Conservation (phyloP, 768 basidiomycete species). For the Lentinus brumalis region DNA sequence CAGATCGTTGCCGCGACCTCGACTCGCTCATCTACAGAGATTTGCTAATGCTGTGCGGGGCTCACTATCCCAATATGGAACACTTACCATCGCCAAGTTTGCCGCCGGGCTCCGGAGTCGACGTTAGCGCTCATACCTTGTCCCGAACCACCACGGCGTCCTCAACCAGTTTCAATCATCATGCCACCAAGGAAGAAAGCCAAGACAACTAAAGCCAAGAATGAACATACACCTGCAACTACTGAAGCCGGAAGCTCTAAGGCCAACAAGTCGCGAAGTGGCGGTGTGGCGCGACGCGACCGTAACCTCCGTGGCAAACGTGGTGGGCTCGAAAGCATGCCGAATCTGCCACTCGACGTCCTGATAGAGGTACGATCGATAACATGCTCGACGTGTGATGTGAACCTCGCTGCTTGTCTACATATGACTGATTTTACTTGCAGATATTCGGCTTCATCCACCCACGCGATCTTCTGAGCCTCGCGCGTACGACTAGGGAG, state of each 20-base stretch:
- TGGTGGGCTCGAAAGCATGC: slow-evolving; percentile 18
- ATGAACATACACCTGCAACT: background rate
- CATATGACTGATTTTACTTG: background rate
- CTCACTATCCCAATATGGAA: background rate
- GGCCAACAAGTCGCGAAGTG: background rate
- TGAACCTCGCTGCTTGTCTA: background rate
- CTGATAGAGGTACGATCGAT: slow-evolving; percentile 13
- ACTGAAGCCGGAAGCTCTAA: background rate
- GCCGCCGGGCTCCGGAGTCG: background rate
- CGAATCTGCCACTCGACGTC: slow-evolving; percentile 22
- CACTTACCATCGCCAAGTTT: too few species aligned
- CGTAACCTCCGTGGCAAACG: background rate
- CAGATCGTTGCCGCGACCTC: background rate
- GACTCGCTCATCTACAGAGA: too few species aligned
- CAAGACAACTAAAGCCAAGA: background rate
- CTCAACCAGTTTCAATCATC: background rate
- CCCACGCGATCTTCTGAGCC: slow-evolving; percentile 44
- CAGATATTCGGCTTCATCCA: slow-evolving; percentile 42
- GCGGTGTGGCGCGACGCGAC: background rate
- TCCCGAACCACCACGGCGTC: background rate
- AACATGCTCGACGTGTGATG: background rate
- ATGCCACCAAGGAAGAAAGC: background rate
- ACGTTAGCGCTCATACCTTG: background rate
- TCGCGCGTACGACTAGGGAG: slow-evolving; percentile 39
- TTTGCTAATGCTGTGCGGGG: background rate